Evolutionary conservation across 2,329 filamentous ascomycete species (phyloP), one percentile per base, ranked within the genome.

Genomic region (Blastomyces parvus): DNA sequence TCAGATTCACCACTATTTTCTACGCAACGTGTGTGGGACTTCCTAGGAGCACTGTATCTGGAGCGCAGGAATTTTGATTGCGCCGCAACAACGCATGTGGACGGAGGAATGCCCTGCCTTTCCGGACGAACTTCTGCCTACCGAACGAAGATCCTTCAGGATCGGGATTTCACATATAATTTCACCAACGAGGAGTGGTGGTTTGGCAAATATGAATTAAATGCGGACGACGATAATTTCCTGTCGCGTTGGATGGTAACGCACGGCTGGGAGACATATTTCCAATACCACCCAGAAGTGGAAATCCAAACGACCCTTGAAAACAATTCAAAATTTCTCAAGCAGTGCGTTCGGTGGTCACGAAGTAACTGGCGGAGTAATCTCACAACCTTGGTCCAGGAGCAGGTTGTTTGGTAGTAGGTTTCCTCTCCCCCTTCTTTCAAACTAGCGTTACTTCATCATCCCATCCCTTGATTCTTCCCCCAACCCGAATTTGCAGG

Each of bases 321-420:
- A 76, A 89, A 93, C 74, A 88, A 92, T 73, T 81, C 83, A 63
- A 95, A 92, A 72, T 97, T 96, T 73, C 80, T 97, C 67, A 93
- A 90, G 73, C 93, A 97, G 77, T 97, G 93, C 77, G 86, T 93
- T 57, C 85, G 93, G 58, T 97, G 93, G 93, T 91, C 94, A 53
- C 87, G 93, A 71, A 97, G 92, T 81, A 97, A 97, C 78, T 97
- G 93, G 93, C 84, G 93, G 73, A 96, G 91, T 80, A 97, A 97
- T 76, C 87, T 91, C 77, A 97, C 91, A 61, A 97, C 91, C 76
- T 82, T 97, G 72, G 83, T 93, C 67, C 85, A 85, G 67, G 93
- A 97, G 78, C 82, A 88, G 73, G 84, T 91, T 72, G 90, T 97
- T 71, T 91, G 89, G 86, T 86, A 79, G 92, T 96, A 83, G 87